Base-by-base conservation (phyloP, 2,329 filamentous ascomycete genomes). In the Esteya vermicola region DNA sequence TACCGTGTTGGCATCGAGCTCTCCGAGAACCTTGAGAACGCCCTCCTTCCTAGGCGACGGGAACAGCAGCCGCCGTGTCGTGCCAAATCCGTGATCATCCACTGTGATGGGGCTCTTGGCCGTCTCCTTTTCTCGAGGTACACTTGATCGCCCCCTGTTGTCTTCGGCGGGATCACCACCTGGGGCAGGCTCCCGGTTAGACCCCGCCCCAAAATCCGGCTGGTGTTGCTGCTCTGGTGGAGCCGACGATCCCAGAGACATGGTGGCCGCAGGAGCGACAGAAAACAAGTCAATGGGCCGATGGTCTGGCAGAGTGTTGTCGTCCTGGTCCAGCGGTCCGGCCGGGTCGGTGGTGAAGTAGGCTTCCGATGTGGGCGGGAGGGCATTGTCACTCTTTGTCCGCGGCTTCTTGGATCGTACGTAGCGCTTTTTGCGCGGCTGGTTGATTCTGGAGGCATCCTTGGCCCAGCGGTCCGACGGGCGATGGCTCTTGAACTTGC, bases 391-490 rank as follows among this genome's bases (percentile, higher is more conserved):
- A 42, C 59, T 67, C 55, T 71, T 72, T 10, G 62, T 60, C 27
- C 65, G 64, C 8, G 58, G 45, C 49, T 68, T 73, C 50, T 67
- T 72, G 6, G 64, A 54, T 10, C 63, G 61, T 2, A 64, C 37
- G 40, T 50, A 55, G 42, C 64, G 62, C 56, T 64, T 72, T 49
- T 60, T 65, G 38, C 67, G 62, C 33, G 67, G 66, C 49, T 70
- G 69, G 22, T 63, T 65, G 2, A 73, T 57, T 26, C 68, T 63
- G 23, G 66, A 62, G 26, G 67, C 62, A 42, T 70, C 70, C 47
- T 75, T 83, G 48, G 81, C 80, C 89, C 89, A 98, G 48, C 80
- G 78, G 45, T 89, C 77, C 40, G 76, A 67, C 3, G 91, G 91
- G 9, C 91, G 78, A 65, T 93, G 91, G 20, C 65, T 70, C 53